These are phyloP conservation scores for Pseudozyma thailandica DNA, from an alignment of 1,284 basidiomycete species.

Conservation along the genomic window DNA sequence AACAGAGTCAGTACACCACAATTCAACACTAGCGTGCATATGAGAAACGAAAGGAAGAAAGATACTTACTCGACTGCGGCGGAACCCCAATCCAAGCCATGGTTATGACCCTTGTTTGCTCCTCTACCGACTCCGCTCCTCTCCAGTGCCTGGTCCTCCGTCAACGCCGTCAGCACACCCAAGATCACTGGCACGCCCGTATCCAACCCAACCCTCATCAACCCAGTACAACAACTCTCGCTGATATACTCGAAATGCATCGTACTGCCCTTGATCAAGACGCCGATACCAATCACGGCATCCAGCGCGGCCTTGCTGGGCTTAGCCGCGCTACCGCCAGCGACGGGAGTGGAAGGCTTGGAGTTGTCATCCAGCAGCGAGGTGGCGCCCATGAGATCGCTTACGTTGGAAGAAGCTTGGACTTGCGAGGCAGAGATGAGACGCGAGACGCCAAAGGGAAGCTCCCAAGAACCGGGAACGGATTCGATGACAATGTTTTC, in stretches of 20 bases:
- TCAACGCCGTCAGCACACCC: conserved; percentile 91
- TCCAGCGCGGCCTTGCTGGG: conserved; percentile 72
- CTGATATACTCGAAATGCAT: conserved; percentile 80
- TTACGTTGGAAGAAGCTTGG: conserved; percentile 78
- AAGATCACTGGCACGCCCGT: conserved; percentile 95
- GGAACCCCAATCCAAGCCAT: conserved; percentile 94
- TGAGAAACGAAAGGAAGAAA: not conserved
- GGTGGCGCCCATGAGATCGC: conserved; percentile 82
- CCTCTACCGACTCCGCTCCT: conserved; percentile 80
- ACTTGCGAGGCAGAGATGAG: conserved; percentile 83
- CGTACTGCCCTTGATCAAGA: conserved; percentile 84
- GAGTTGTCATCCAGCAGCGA: conserved; percentile 54
- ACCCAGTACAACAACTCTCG: conserved; percentile 87
- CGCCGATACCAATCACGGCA: conserved; percentile 94
- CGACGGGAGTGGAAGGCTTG: conserved; percentile 21
- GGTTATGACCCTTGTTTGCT: conserved; percentile 83
- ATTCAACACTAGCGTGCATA: no score
- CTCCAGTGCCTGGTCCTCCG: conserved; percentile 92
- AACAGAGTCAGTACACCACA: conserved; percentile 2
- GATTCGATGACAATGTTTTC: conserved; percentile 89
- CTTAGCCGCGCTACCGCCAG: conserved; percentile 6
- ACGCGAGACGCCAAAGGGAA: conserved; percentile 56
- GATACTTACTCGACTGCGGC: conserved; percentile 83
- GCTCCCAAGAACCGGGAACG: conserved; percentile 78
- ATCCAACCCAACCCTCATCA: conserved; percentile 94